Base-by-base conservation (phyloP, 2,329 filamentous ascomycete species). In the Diaporthe sp. region DNA sequence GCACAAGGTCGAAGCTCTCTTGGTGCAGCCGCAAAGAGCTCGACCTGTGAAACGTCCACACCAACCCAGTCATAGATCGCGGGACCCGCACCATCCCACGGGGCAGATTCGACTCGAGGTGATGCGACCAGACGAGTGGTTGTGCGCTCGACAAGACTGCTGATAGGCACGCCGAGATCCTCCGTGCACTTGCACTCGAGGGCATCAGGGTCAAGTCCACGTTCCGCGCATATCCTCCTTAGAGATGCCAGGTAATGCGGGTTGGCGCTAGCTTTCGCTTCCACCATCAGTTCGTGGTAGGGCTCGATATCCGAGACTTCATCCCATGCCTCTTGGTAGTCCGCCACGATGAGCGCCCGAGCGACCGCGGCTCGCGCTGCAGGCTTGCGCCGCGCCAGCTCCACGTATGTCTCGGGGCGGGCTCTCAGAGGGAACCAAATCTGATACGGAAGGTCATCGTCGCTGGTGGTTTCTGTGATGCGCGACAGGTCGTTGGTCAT, bases 371-470 rank as follows among this genome's bases (percentile, higher is more conserved):
- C 58, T 10, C 28, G 58, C 75, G 74, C 72, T 2, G 69, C 57
- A 0, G 75, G 75, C 55, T 33, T 25, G 3, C 67, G 68, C 8
- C 66, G 35, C 35, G 45, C 71, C 15, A 77, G 64, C 58, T 72
- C 75, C 22, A 33, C 28, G 17, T 70, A 64, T 1, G 73, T 74
- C 35, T 47, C 33, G n/a, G 38, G 28, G 28, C 55, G 15, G 19
- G 75, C 45, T 9, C 47, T 6, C n/a, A 54, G 73, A 5, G 77
- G 76, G 28, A 71, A 75, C 77, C 77, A 77, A 57, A 77, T 77
- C 69, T 60, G 67, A 19, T 33, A 42, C 1, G 76, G 76, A 0
- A 75, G 40, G 9, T 75, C 67, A 38, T 10, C 10, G n/a, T 66
- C 5, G 35, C 66, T 40, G 35, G 64, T 55, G 9, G 60, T 61